Evolutionary conservation across 345 rosid species (phyloP), one percentile per base, ranked within the genome.

Genomic region (Euphorbia peplus): DNA sequence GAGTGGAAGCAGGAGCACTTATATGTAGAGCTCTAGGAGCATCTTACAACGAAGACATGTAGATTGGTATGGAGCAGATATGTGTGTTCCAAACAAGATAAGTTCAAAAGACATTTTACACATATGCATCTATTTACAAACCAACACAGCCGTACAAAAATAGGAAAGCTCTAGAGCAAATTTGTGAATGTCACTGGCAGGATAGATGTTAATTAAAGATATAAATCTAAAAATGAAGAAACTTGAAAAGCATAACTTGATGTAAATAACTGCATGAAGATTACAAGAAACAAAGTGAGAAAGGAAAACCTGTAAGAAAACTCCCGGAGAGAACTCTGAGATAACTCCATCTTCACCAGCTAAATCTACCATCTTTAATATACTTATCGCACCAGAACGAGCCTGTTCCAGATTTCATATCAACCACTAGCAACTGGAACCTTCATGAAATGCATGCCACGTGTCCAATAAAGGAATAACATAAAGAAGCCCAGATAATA

Each of bases 311-410:
- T 95, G 99, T 71, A 95, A 63, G 70, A 91, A 95, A 69, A 95
- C 90, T 37, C 99, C 98, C 30, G 98, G 96, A 80, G 95, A 83
- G 51, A 61, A 74, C 76, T 86, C 90, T 51, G 98, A 95, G 70
- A 88, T 68, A 74, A 95, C 64, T 28, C 96, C 96, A 76, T 88
- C 83, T 57, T 66, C 71, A 70, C 96, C 99, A 80, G 84, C 86
- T 79, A 95, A 84, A 78, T 80, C 88, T 62, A 83, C 90, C 64
- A 18, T 78, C 78, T 85, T 80, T 84, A 95, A 66, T 76, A 82
- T 79, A 75, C 55, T 76, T 54, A 86, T 79, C 5, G 79, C 92
- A 72, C 90, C 86, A 66, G 88, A 90, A 62, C 99, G 96, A 13
- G 98, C 79, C 98, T 95, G 82, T 64, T 71, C 47, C 62, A 66